Conservation (phyloP, 768 basidiomycete species). For the Amanita exitialis region DNA sequence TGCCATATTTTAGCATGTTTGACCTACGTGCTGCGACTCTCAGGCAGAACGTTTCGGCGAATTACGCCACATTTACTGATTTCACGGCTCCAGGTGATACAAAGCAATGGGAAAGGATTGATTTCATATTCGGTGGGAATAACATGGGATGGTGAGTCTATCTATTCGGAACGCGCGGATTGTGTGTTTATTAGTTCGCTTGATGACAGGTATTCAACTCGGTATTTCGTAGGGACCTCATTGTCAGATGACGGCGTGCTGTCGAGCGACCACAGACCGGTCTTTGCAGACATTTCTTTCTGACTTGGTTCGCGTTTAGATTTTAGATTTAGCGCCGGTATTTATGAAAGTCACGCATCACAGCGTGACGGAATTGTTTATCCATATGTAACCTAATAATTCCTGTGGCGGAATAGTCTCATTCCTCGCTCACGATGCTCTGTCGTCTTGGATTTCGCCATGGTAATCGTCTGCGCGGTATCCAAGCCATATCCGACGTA, state of each 20-base stretch:
- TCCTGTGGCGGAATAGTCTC: not conserved
- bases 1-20: constrained; percentile 29
- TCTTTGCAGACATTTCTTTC: constrained; percentile 28
- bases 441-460: no score
- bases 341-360: not conserved
- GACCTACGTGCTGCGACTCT: constrained; percentile 35
- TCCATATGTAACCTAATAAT: constrained; percentile 6
- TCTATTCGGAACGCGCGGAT: not conserved
- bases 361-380: constrained; percentile 2
- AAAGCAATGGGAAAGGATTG: constrained; percentile 30
- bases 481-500: no score
- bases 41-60: constrained; percentile 28
- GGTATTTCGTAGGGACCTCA: constrained; percentile 28
- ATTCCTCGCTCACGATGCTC: not conserved
- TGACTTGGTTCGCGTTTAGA: no score
- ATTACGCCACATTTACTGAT: constrained; percentile 43
- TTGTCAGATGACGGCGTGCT: constrained; percentile 41
- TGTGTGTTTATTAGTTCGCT: not conserved
- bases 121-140: constrained; percentile 43
- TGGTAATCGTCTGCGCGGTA: no score
- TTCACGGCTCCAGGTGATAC: constrained; percentile 32
- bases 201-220: constrained; percentile 21
- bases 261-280: constrained; percentile 48
- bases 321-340: no score
- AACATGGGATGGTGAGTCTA: constrained; percentile 31